Conservation (phyloP, 495 filamentous ascomycete genomes). For the Lophiostoma macrostomum region DNA sequence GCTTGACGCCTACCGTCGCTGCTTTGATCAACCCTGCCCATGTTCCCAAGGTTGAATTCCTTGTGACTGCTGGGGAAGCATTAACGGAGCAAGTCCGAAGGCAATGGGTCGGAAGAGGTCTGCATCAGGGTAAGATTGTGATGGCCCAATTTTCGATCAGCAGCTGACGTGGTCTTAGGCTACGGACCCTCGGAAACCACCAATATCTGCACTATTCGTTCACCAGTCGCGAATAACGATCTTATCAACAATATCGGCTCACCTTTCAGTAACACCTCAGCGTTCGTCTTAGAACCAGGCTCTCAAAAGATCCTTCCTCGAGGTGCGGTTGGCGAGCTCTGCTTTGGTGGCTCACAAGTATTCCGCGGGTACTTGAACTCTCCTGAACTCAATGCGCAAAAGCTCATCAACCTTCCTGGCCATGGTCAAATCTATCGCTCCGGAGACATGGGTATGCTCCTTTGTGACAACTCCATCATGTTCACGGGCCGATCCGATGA, state of each 20-base stretch:
- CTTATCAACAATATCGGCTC: conserved; percentile 59
- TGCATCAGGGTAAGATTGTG: conserved; percentile 68
- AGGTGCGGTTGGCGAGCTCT: conserved; percentile 75
- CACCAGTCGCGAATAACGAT: conserved; percentile 44
- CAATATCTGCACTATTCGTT: conserved; percentile 68
- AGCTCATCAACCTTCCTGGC: conserved; percentile 62
- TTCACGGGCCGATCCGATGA: conserved; percentile 74
- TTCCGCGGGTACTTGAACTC: conserved; percentile 65
- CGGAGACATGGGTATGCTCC: conserved; percentile 68
- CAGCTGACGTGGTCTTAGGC: conserved; percentile 37
- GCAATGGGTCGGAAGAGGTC: conserved; percentile 61
- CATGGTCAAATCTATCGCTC: conserved; percentile 69
- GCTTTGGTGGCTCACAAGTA: conserved; percentile 78
- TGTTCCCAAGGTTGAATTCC: conserved; percentile 61
- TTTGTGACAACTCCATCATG: conserved; percentile 65
- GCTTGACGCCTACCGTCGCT: conserved; percentile 74
- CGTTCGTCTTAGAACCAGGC: conserved; percentile 55
- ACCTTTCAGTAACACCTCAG: conserved; percentile 67
- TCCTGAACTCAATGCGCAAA: conserved; percentile 52
- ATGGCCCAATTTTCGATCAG: too few relatives aligned
- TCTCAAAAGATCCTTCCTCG: conserved; percentile 48
- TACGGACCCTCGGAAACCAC: conserved; percentile 73
- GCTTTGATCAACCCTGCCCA: conserved; percentile 59
- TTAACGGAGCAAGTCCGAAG: conserved; percentile 63
- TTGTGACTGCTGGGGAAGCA: conserved; percentile 69